These are phyloP conservation scores for Kwoniella heveanensis DNA, from an alignment of 768 basidiomycete genomes.

Conservation along the genomic window DNA sequence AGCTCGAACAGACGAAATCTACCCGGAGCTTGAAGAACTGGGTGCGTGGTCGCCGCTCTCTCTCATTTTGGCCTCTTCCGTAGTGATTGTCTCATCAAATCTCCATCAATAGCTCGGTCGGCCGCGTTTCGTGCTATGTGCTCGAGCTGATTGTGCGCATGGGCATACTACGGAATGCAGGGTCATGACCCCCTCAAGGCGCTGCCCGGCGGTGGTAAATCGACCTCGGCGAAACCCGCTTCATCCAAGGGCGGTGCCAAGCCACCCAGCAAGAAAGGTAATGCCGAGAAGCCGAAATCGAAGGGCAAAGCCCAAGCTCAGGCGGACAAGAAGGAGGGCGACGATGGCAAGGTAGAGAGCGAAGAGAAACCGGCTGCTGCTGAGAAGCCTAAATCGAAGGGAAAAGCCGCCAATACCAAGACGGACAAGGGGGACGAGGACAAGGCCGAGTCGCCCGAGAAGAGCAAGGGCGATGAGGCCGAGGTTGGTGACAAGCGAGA, in stretches of 20 bases:
- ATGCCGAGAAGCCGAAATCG: constrained; percentile 24
- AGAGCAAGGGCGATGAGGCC: constrained; percentile 5
- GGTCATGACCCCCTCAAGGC: constrained; percentile 54
- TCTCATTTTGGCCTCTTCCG: no score
- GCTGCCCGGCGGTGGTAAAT: constrained; percentile 18
- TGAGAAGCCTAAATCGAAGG: constrained; percentile 28
- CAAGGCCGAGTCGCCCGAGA: background rate
- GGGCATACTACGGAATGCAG: constrained; percentile 21
- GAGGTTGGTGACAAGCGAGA: constrained; percentile 17
- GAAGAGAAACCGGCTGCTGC: constrained; percentile 24
- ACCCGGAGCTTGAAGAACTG: constrained; percentile 55
- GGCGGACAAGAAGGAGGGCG: constrained; percentile 23
- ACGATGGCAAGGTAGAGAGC: constrained; percentile 11
- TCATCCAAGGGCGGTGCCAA: constrained; percentile 7
- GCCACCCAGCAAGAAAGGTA: constrained; percentile 25
- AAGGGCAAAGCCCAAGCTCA: constrained; percentile 13
- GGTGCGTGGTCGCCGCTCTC: constrained; percentile 29
- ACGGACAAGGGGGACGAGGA: background rate
- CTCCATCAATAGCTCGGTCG: no score
- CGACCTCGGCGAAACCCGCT: constrained; percentile 9
- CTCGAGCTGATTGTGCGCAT: background rate
- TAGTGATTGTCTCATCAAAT: no score
- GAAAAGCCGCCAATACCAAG: constrained; percentile 8
- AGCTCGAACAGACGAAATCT: constrained; percentile 58
- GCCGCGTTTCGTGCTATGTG: no score